Percentiles rank a stretch among this genome's conserved stretches.
phyloP scores from a whole-genome alignment of 148 eudicot genomes.

The Rhododendron henanense region DNA sequence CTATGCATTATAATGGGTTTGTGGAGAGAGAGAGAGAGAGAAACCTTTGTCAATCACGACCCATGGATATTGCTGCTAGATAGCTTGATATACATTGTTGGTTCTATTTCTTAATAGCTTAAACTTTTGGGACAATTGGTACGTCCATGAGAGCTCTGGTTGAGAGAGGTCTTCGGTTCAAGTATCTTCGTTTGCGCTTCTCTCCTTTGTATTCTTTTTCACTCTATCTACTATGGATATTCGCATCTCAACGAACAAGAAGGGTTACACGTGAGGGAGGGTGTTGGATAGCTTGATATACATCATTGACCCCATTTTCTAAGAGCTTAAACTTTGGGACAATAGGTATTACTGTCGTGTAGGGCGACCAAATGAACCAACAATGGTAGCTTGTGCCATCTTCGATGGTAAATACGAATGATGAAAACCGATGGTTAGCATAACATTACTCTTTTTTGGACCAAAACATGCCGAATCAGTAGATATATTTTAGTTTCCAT shows the following conservation, averaged over 20 bases:
- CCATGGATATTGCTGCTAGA: not conserved
- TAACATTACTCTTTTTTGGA: not conserved
- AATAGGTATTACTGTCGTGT: not conserved
- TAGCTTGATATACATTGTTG: not conserved
- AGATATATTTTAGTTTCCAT: not conserved
- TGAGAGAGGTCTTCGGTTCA: not conserved
- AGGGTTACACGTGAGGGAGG: not conserved
- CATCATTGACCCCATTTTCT: not conserved
- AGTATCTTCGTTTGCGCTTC: not conserved
- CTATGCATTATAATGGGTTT: not conserved
- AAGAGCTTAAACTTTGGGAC: no score
- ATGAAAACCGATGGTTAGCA: not conserved
- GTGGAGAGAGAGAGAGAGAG: not conserved
- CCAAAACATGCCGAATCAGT: not conserved
- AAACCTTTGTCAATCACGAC: not conserved
- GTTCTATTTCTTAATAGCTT: not conserved
- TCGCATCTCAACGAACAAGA: not conserved
- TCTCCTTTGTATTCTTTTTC: not conserved
- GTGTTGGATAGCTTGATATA: not conserved
- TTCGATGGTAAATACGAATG: not conserved
- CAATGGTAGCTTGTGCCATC: not conserved
- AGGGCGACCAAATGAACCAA: not conserved
- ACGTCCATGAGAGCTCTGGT: not conserved
- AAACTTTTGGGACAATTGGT: not conserved
- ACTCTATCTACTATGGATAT: not conserved